Evolutionary conservation across 495 filamentous ascomycete species (phyloP).

Genomic region (Penicillium mononematosum): DNA sequence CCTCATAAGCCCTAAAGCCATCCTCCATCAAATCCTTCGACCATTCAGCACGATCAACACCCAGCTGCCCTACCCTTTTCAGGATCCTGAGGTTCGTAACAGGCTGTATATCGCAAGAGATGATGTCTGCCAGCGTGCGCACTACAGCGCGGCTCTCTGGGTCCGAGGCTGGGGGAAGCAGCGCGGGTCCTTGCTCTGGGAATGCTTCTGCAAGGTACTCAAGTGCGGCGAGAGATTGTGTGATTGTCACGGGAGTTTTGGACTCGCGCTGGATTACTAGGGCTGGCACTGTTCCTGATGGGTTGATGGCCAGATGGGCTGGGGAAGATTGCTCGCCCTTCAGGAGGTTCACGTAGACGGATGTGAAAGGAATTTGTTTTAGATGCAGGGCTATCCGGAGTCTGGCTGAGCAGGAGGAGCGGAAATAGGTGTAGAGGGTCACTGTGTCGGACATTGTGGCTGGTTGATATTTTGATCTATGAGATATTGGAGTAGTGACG

Average conservation of each 20-base stretch:
- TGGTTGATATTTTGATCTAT: not conserved
- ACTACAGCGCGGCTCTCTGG: constrained; percentile 37
- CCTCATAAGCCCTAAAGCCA: constrained; percentile 51
- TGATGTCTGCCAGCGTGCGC: constrained; percentile 45
- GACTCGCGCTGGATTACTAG: constrained; percentile 35
- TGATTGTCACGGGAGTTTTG: constrained; percentile 34
- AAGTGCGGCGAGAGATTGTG: constrained; percentile 52
- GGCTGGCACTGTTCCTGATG: constrained; percentile 51
- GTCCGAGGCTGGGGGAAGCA: constrained; percentile 41
- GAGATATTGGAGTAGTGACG: not conserved
- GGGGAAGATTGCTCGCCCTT: constrained; percentile 41
- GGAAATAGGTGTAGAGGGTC: constrained; percentile 54
- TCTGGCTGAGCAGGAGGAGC: constrained; percentile 55
- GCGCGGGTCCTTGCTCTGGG: constrained; percentile 24
- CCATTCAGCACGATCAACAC: constrained; percentile 37
- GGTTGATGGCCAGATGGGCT: constrained; percentile 41
- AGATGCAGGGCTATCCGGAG: constrained; percentile 52
- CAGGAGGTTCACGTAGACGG: constrained; percentile 47
- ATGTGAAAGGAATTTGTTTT: constrained; percentile 43
- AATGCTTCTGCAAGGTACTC: constrained; percentile 54
- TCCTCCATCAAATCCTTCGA: constrained; percentile 41
- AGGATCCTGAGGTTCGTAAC: constrained; percentile 49
- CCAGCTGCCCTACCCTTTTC: constrained; percentile 41
- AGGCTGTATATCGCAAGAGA: constrained; percentile 51
- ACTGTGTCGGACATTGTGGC: constrained; percentile 31